These are phyloP conservation scores for Mucor saturninus DNA, from an alignment of 371 early-diverging fungal genomes.

Conservation along the genomic window DNA sequence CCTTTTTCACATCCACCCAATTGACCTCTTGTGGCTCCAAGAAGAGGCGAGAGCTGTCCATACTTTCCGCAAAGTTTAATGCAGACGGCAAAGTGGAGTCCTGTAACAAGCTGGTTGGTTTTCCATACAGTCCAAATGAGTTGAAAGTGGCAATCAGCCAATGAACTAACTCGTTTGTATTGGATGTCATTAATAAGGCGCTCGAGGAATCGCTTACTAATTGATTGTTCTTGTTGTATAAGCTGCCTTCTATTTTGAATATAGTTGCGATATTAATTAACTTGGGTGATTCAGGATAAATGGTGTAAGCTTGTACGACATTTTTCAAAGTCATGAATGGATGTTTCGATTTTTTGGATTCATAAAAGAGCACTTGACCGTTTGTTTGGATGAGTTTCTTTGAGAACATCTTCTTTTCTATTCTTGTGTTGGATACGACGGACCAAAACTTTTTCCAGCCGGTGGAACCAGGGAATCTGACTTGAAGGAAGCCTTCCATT, in stretches of 20 bases:
- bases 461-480: slow-evolving; percentile 64
- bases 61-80: slow-evolving; percentile 41
- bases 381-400: slow-evolving; percentile 54
- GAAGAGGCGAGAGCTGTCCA: slow-evolving; percentile 32
- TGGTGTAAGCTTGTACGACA: slow-evolving; percentile 72
- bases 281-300: slow-evolving; percentile 68
- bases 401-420: slow-evolving; percentile 59
- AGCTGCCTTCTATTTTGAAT: slow-evolving; percentile 49
- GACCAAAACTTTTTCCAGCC: slow-evolving; percentile 72
- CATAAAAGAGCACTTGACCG: slow-evolving; percentile 65
- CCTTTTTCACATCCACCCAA: slow-evolving; percentile 28
- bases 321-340: slow-evolving; percentile 62
- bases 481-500: slow-evolving; percentile 56
- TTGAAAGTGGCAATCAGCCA: slow-evolving; percentile 56
- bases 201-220: slow-evolving; percentile 27
- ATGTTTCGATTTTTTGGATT: slow-evolving; percentile 61
- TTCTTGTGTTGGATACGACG: slow-evolving; percentile 58
- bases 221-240: slow-evolving; percentile 26
- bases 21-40: slow-evolving; percentile 37
- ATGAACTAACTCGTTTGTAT: slow-evolving; percentile 45
- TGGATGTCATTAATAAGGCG: slow-evolving; percentile 49
- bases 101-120: slow-evolving; percentile 43
- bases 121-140: slow-evolving; percentile 55
- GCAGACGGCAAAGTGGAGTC: slow-evolving; percentile 35
- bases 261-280: slow-evolving; percentile 45